Evolutionary conservation across 1,139 yeast genomes (phyloP).

Genomic region (Blastobotrys buckinghamii): DNA sequence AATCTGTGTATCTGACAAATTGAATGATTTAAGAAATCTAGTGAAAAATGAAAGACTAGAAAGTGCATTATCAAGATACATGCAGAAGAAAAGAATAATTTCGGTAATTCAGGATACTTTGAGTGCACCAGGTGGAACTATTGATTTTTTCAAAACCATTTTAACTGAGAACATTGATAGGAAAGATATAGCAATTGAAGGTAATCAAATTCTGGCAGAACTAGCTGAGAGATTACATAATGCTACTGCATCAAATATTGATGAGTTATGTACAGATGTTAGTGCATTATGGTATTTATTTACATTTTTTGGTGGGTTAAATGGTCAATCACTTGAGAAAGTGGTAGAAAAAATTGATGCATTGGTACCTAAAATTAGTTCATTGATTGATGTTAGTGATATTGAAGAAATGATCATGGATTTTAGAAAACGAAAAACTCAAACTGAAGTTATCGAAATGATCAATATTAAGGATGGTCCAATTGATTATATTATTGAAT

Average conservation of each 20-base stretch:
- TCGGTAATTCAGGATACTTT: neutral
- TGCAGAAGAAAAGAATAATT: neutral
- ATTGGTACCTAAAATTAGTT: neutral
- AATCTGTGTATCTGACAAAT: neutral
- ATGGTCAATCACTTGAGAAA: neutral
- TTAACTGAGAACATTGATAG: neutral
- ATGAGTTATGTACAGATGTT: slow-evolving; percentile 4
- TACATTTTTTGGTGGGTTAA: slow-evolving; percentile 6
- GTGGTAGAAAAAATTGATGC: neutral
- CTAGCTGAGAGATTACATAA: slow-evolving; percentile 3
- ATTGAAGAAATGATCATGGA: neutral
- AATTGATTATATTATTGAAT: neutral
- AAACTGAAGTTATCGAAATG: neutral
- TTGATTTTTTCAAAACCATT: neutral
- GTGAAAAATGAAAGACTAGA: neutral
- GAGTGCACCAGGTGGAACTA: neutral
- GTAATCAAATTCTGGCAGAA: slow-evolving; percentile 1
- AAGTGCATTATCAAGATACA: neutral
- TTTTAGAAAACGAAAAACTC: neutral
- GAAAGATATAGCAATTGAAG: neutral
- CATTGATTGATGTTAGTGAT: neutral
- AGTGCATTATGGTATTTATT: slow-evolving; percentile 1
- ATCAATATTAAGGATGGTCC: slow-evolving; percentile 2
- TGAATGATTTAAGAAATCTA: neutral
- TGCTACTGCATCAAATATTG: slow-evolving; percentile 1